phyloP scores from a whole-genome alignment of 2,329 filamentous ascomycete genomes.

The Aspergillus sojae region DNA sequence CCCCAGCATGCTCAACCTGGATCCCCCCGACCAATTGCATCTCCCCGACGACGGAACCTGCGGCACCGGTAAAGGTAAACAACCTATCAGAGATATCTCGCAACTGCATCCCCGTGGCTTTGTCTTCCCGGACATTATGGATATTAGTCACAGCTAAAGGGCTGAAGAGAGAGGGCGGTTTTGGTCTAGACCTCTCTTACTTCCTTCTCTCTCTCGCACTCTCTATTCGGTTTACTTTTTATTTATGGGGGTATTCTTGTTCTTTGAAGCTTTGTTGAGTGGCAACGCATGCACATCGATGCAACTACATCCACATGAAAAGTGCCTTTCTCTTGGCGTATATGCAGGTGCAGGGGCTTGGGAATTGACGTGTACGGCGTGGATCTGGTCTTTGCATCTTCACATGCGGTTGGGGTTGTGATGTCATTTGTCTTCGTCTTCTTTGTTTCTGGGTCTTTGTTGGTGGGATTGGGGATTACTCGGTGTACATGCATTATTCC shows the following conservation, averaged over 20 bases:
- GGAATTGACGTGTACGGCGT: not conserved
- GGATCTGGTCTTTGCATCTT: not conserved
- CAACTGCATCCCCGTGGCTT: not conserved
- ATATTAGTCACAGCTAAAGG: not conserved
- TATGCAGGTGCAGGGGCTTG: not conserved
- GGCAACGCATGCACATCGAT: not conserved
- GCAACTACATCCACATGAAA: not conserved
- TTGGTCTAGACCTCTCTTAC: not conserved
- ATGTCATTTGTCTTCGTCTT: not conserved
- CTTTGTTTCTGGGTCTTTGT: not conserved
- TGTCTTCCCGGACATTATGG: not conserved
- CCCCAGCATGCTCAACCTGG: not conserved
- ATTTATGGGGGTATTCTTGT: not conserved
- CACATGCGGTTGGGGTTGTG: not conserved
- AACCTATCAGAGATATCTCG: slow-evolving; percentile 1
- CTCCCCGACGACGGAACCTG: not conserved
- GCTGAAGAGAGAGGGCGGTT: not conserved
- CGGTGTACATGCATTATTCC: too few relatives aligned
- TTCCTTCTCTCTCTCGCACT: not conserved
- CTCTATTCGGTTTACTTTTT: not conserved
- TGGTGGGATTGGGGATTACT: not conserved
- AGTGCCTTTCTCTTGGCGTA: not conserved
- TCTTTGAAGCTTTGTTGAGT: not conserved
- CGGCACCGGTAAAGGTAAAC: not conserved
- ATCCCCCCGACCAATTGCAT: not conserved